Conservation (phyloP, 805 yeast genomes). For the Cyberlindnera nakhonratchasimensis region DNA sequence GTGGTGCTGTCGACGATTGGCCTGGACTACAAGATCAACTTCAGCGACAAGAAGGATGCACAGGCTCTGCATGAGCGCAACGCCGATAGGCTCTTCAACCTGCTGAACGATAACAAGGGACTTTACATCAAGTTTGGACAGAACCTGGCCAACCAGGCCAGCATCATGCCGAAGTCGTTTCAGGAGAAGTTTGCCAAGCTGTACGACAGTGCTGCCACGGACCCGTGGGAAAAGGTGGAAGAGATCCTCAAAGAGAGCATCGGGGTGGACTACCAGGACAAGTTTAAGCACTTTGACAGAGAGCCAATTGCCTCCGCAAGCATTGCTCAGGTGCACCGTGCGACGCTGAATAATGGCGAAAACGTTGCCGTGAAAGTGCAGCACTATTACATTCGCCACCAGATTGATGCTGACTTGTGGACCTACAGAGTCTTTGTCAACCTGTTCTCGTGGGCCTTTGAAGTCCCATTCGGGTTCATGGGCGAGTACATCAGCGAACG, state of each 20-base stretch:
- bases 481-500: conserved; percentile 56
- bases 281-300: conserved; percentile 46
- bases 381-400: conserved; percentile 58
- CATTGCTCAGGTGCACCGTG: conserved; percentile 68
- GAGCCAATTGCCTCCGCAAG: conserved; percentile 72
- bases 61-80: conserved; percentile 56
- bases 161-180: conserved; percentile 61
- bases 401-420: conserved; percentile 56
- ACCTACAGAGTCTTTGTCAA: conserved; percentile 52
- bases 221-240: conserved; percentile 47
- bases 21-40: conserved; percentile 54
- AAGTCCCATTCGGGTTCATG: conserved; percentile 57
- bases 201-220: conserved; percentile 68
- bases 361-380: conserved; percentile 66
- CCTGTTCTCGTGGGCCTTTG: conserved; percentile 55
- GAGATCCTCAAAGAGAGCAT: conserved; percentile 36
- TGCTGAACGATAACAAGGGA: conserved; percentile 49
- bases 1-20: conserved; percentile 49
- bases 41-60: conserved; percentile 42
- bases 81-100: conserved; percentile 46
- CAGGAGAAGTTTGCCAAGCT: conserved; percentile 53
- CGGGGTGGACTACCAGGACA: conserved; percentile 40
- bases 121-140: conserved; percentile 77
- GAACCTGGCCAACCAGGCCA: conserved; percentile 72
- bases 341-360: conserved; percentile 42